Evolutionary conservation across 208 protist species (phyloP).

Genomic region (Novymonas esmeraldas): DNA sequence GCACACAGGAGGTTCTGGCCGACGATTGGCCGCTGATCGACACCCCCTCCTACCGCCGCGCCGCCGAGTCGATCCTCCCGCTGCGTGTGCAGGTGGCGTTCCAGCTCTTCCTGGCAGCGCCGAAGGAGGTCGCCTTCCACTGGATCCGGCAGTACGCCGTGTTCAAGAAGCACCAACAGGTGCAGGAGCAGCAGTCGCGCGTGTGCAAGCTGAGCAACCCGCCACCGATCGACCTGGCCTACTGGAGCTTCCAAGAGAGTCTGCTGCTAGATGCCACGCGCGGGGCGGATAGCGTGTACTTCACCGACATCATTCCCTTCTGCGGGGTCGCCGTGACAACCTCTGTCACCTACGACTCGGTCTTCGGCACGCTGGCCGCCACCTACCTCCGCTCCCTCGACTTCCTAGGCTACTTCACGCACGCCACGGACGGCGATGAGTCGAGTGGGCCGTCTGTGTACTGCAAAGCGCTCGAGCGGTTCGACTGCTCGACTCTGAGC

Average conservation of each 20-base stretch:
- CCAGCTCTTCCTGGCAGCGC: slow-evolving; percentile 56
- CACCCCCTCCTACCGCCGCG: slow-evolving; percentile 63
- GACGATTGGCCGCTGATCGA: slow-evolving; percentile 90
- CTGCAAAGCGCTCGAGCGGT: slow-evolving; percentile 63
- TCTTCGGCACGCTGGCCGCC: slow-evolving; percentile 53
- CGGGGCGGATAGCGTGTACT: slow-evolving; percentile 43
- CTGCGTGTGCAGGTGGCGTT: slow-evolving; percentile 78
- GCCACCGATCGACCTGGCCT: slow-evolving; percentile 57
- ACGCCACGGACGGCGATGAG: slow-evolving; percentile 52
- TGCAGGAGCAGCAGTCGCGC: slow-evolving; percentile 31
- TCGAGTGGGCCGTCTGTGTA: slow-evolving; percentile 63
- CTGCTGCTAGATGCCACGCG: slow-evolving; percentile 19
- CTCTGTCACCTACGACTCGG: slow-evolving; percentile 28
- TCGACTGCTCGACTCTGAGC: slow-evolving; percentile 71
- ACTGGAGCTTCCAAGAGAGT: slow-evolving; percentile 51
- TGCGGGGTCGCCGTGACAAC: slow-evolving; percentile 36
- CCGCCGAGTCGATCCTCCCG: slow-evolving; percentile 73
- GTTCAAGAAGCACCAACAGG: slow-evolving; percentile 32
- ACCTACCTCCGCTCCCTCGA: slow-evolving; percentile 86
- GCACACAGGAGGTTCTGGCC: slow-evolving; percentile 58
- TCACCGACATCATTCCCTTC: slow-evolving; percentile 64
- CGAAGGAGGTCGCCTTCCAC: slow-evolving; percentile 26
- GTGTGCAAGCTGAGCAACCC: slow-evolving; percentile 51
- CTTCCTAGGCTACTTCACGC: slow-evolving; percentile 91
- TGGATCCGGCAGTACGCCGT: slow-evolving; percentile 72